A percentile compares a stretch with the other conserved stretches of the same genome.
Conservation (phyloP, 2,329 filamentous ascomycete species). For the Arthrobotrys musiformis region DNA sequence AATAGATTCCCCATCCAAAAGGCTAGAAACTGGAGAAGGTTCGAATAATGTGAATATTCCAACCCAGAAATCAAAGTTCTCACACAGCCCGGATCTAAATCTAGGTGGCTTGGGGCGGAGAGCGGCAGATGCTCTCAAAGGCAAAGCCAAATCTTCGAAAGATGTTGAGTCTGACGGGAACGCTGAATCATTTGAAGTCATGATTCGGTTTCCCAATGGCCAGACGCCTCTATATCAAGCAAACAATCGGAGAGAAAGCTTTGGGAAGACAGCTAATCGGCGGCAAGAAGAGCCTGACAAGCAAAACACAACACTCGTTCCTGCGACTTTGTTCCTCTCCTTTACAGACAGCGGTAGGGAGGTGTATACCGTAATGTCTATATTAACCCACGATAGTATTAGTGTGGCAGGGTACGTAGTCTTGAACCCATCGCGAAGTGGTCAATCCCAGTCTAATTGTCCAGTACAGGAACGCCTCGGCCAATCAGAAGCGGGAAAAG, state of each 20-base stretch:
- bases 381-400: constrained; percentile 53
- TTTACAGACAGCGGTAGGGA: constrained; percentile 48
- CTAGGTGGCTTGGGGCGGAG: constrained; percentile 50
- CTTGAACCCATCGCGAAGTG: not conserved
- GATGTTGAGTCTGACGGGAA: constrained; percentile 15
- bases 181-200: constrained; percentile 45
- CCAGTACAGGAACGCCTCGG: not conserved
- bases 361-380: constrained; percentile 51
- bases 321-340: constrained; percentile 49
- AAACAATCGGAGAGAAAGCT: constrained; percentile 46
- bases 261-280: constrained; percentile 28
- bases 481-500: constrained; percentile 20
- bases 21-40: constrained; percentile 38
- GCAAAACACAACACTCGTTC: constrained; percentile 44
- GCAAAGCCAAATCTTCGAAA: constrained; percentile 30
- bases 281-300: constrained; percentile 45
- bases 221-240: constrained; percentile 39
- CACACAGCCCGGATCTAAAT: constrained; percentile 37
- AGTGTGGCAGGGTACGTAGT: constrained; percentile 34
- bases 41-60: constrained; percentile 22
- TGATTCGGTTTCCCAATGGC: constrained; percentile 52
- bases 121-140: constrained; percentile 48
- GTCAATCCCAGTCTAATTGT: not conserved
- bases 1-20: constrained; percentile 23
- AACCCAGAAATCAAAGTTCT: constrained; percentile 39